Evolutionary conservation across 208 protist genomes (phyloP).

Genomic region (Trichomonas vaginalis): DNA sequence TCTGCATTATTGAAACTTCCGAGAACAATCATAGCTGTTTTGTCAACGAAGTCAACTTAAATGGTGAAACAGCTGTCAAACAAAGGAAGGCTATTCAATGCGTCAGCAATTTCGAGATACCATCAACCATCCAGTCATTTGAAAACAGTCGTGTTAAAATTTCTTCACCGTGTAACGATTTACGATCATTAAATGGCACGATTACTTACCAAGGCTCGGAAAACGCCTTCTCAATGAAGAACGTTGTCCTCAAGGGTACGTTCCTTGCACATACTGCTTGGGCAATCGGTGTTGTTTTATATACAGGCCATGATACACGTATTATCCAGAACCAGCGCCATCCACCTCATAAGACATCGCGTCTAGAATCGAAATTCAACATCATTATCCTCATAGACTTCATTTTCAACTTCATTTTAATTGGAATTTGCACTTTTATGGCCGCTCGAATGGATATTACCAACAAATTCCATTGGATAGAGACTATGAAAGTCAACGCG

Average conservation of each 20-base stretch:
- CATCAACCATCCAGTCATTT: neutral
- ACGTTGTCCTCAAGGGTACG: neutral
- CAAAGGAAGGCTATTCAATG: neutral
- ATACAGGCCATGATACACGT: conserved; percentile 21
- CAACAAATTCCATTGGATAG: neutral
- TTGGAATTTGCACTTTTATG: neutral
- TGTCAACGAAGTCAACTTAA: conserved; percentile 26
- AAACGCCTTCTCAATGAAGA: neutral
- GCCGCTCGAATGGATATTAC: neutral
- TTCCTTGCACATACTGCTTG: neutral
- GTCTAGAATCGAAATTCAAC: neutral
- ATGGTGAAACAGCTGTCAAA: conserved; percentile 15
- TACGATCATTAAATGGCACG: neutral
- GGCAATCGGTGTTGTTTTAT: neutral
- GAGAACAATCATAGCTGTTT: neutral
- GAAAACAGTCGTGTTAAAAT: neutral
- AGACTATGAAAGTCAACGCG: neutral
- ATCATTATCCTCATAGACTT: neutral
- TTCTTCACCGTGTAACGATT: neutral
- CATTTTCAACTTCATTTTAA: neutral
- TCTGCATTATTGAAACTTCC: neutral
- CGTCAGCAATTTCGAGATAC: neutral
- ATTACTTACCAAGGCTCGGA: neutral
- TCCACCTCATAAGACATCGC: neutral
- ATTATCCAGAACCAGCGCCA: conserved; percentile 19